Base-by-base conservation (phyloP, 2,329 filamentous ascomycete genomes). In the Ophiocordyceps camponoti-saundersi region DNA sequence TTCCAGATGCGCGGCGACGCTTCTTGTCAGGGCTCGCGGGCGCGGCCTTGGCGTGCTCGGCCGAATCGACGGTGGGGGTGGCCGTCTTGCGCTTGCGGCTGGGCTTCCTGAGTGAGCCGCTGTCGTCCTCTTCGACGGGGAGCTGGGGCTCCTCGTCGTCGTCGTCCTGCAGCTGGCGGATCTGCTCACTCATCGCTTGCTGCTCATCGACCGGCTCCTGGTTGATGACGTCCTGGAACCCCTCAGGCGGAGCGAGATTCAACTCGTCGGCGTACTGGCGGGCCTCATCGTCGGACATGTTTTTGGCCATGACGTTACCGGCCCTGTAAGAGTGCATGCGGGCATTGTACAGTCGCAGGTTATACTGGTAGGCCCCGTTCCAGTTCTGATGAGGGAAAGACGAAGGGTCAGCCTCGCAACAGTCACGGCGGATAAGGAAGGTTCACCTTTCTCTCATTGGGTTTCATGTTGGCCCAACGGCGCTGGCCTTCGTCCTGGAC, bases 401-500 rank as follows among this genome's bases (percentile, higher is more conserved):
- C 8, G 11, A 5, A 29, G 26, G 11, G 26, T 29, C 26, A 29
- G 26, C 26, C 26, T 6, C 11, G 26, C 8, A 29, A 29, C 26
- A 10, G 26, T 29, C 11, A 5, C 11, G 8, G 11, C 26, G 4
- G 26, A 10, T 6, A 10, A 10, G 18, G 36, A 8, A 5, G 2
- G 15, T 20, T 47, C 39, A 49, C 48, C 48, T 49, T 49, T 68
- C 93, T 93, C 67, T 93, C 82, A 11, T 69, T 65, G 2, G 80
- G 73, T 7, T 70, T 69, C 81, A 95, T 87, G 53, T 77, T 75
- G 51, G 80, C 75, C 90, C 90, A 95, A 57, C 89, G 78, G 56
- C 80, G 79, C 59, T 87, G 89, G 40, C 88, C 86, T 65, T 95
- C 88, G 50, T 85, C 79, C 60, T 88, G 83, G 44, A 96, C 85